A percentile compares a stretch with the other conserved stretches of the same genome.
These are phyloP conservation scores for Wickerhamiella dianesei DNA, from an alignment of 805 yeast species.

Conservation along the genomic window DNA sequence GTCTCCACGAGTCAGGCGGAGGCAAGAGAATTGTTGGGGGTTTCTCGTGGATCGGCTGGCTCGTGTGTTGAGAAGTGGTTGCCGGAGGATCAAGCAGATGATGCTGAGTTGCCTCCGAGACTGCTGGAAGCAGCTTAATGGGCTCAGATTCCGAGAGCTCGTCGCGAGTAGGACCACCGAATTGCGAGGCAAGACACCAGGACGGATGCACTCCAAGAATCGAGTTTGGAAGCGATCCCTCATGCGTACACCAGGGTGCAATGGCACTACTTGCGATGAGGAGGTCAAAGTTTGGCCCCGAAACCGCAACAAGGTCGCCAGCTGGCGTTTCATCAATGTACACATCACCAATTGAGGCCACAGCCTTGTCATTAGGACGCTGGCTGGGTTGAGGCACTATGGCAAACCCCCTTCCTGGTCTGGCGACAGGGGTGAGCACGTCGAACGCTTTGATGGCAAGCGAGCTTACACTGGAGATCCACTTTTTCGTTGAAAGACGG, in stretches of 20 bases:
- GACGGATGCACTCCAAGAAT: slow-evolving; percentile 21
- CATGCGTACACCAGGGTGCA: slow-evolving; percentile 16
- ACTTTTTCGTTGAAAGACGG: slow-evolving; percentile 27
- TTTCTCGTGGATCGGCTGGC: background rate
- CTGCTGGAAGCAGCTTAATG: slow-evolving; percentile 8
- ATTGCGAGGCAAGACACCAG: slow-evolving; percentile 2
- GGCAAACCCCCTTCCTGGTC: slow-evolving; percentile 17
- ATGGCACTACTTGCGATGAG: slow-evolving; percentile 53
- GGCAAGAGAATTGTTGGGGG: slow-evolving; percentile 5
- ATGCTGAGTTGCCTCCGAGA: background rate
- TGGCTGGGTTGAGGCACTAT: slow-evolving; percentile 30
- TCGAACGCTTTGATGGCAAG: slow-evolving; percentile 72
- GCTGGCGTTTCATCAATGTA: slow-evolving; percentile 50
- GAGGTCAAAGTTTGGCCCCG: slow-evolving; percentile 64
- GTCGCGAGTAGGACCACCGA: background rate
- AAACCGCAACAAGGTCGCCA: slow-evolving; percentile 40
- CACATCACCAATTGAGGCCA: slow-evolving; percentile 31
- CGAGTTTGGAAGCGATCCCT: slow-evolving; percentile 1
- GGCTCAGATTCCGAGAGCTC: slow-evolving; percentile 5
- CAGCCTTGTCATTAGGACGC: background rate
- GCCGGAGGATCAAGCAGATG: slow-evolving; percentile 10
- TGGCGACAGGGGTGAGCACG: slow-evolving; percentile 30
- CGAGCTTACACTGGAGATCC: slow-evolving; percentile 65
- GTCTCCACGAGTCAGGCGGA: slow-evolving; percentile 12
- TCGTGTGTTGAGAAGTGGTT: background rate